Percentiles rank a stretch among this genome's conserved stretches.
These are phyloP conservation scores for Fusarium verrucosum DNA, from an alignment of 2,329 filamentous ascomycete species.

Conservation along the genomic window DNA sequence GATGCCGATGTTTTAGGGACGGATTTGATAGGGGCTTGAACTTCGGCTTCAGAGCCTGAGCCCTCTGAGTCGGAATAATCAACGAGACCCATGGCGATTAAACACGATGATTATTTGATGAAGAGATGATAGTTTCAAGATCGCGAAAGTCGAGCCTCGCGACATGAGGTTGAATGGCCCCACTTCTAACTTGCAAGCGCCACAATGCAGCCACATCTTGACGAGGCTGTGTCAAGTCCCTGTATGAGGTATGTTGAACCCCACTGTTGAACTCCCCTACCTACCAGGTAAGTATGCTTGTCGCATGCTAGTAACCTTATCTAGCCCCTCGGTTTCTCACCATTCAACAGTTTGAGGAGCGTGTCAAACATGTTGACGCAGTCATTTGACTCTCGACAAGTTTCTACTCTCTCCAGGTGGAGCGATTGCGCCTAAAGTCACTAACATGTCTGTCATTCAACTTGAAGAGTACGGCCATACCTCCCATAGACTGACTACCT, in stretches of 20 bases:
- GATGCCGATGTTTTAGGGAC: slow-evolving; percentile 48
- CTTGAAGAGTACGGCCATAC: slow-evolving; percentile 49
- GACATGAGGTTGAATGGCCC: slow-evolving; percentile 13
- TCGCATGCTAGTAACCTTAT: slow-evolving; percentile 8
- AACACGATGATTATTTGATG: neutral
- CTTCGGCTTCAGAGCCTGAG: slow-evolving; percentile 68
- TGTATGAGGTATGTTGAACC: slow-evolving; percentile 17
- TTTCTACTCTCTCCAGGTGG: neutral
- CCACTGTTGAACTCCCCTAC: slow-evolving; percentile 8
- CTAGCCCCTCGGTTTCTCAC: slow-evolving; percentile 3
- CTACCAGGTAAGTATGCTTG: too few relatives aligned
- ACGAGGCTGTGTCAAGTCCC: slow-evolving; percentile 37
- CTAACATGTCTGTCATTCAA: slow-evolving; percentile 52
- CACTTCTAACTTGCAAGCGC: slow-evolving; percentile 30
- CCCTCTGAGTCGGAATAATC: slow-evolving; percentile 88
- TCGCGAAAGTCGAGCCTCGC: slow-evolving; percentile 17
- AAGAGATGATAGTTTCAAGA: neutral
- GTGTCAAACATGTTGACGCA: slow-evolving; percentile 33
- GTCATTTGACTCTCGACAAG: neutral
- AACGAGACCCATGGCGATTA: slow-evolving; percentile 75
- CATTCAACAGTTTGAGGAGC: neutral
- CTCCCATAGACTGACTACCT: neutral
- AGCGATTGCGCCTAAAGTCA: slow-evolving; percentile 5
- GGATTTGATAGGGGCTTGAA: slow-evolving; percentile 43
- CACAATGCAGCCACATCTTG: slow-evolving; percentile 30